Conservation (phyloP, 2,329 filamentous ascomycete species). For the Epichloe gansuensis region DNA sequence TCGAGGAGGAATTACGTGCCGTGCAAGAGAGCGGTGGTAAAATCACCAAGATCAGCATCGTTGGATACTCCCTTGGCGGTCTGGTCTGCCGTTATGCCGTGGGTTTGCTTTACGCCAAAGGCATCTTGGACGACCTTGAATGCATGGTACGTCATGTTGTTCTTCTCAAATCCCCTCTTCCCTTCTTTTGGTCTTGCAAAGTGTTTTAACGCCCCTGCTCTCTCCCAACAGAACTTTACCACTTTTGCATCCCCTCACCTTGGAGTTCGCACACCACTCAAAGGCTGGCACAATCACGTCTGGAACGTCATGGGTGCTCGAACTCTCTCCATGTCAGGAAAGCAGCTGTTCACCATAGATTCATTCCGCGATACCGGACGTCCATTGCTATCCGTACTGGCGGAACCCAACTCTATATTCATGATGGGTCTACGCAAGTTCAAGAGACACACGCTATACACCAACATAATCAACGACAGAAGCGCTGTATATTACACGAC, state of each 20-base stretch:
- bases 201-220: not conserved
- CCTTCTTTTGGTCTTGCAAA: not conserved
- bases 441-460: slow-evolving; percentile 63
- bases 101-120: slow-evolving; percentile 69
- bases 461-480: slow-evolving; percentile 78
- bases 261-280: slow-evolving; percentile 58
- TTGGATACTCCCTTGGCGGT: slow-evolving; percentile 84
- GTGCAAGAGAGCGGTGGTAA: slow-evolving; percentile 50
- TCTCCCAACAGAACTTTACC: slow-evolving; percentile 57
- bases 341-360: slow-evolving; percentile 81
- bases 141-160: slow-evolving; percentile 47
- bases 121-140: slow-evolving; percentile 64
- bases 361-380: slow-evolving; percentile 70
- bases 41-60: slow-evolving; percentile 71
- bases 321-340: slow-evolving; percentile 69
- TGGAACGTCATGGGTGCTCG: slow-evolving; percentile 79
- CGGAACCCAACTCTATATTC: slow-evolving; percentile 77
- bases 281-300: slow-evolving; percentile 50
- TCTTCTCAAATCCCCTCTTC: not conserved
- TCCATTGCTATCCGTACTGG: slow-evolving; percentile 67
- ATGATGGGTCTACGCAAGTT: slow-evolving; percentile 67
- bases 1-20: slow-evolving; percentile 47
- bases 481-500: slow-evolving; percentile 77
- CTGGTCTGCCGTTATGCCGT: slow-evolving; percentile 77
- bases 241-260: slow-evolving; percentile 82